Percentiles rank a stretch among this genome's conserved stretches.
phyloP scores from a whole-genome alignment of 768 basidiomycete genomes.

The Collybiopsis luxurians region DNA sequence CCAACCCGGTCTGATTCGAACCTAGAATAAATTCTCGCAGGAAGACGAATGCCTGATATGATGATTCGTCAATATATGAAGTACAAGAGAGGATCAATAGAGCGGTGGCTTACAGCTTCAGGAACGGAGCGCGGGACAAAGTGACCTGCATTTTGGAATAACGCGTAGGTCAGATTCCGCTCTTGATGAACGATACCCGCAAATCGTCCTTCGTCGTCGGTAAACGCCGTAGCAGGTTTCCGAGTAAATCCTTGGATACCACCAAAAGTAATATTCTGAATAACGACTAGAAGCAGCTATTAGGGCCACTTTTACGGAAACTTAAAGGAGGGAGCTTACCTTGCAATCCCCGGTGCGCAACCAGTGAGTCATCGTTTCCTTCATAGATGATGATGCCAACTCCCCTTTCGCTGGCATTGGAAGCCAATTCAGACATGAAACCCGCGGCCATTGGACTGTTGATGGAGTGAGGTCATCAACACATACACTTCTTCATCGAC shows the following conservation, averaged over 20 bases:
- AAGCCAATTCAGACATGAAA: slow-evolving; percentile 44
- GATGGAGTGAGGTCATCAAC: too few relatives aligned
- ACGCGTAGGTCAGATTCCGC: slow-evolving; percentile 58
- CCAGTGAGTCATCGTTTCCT: slow-evolving; percentile 48
- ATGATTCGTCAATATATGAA: neutral
- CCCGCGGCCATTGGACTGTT: slow-evolving; percentile 28
- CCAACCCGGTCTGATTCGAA: slow-evolving; percentile 54
- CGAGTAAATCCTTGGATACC: slow-evolving; percentile 73
- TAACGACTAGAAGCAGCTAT: slow-evolving; percentile 23
- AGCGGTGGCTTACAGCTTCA: slow-evolving; percentile 34
- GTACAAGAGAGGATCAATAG: neutral
- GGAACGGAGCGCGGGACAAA: slow-evolving; percentile 35
- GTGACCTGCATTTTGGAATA: slow-evolving; percentile 42
- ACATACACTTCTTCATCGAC: too few relatives aligned
- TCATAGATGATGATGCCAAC: slow-evolving; percentile 43
- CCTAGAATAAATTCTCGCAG: slow-evolving; percentile 69
- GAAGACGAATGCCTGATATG: slow-evolving; percentile 56
- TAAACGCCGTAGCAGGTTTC: slow-evolving; percentile 67
- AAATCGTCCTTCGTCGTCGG: slow-evolving; percentile 52
- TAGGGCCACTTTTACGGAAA: too few relatives aligned
- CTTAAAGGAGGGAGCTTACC: slow-evolving; percentile 28
- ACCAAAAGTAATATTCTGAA: slow-evolving; percentile 71
- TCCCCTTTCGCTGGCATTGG: slow-evolving; percentile 35
- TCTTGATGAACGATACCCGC: slow-evolving; percentile 79
- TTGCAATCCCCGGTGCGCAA: slow-evolving; percentile 46